These are phyloP conservation scores for Actinomortierella ambigua DNA, from an alignment of 371 early-diverging fungal genomes.

Conservation along the genomic window DNA sequence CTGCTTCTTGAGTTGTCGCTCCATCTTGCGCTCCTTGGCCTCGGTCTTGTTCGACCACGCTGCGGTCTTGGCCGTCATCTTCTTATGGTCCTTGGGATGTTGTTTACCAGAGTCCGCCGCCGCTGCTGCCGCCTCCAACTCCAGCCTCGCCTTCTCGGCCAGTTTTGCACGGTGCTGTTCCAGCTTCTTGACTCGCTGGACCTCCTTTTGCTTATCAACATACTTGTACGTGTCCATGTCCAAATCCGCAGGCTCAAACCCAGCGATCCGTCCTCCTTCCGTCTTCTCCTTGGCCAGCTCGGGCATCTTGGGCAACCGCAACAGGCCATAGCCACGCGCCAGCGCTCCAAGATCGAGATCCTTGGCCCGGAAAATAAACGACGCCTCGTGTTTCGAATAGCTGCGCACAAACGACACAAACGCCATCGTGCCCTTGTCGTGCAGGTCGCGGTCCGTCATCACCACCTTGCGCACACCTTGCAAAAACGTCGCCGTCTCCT, in stretches of 20 bases:
- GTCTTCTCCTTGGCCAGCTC: conserved; percentile 75
- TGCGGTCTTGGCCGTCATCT: conserved; percentile 35
- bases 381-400: conserved; percentile 93
- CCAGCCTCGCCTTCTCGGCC: conserved; percentile 35
- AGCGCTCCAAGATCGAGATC: conserved; percentile 77
- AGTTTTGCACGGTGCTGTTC: conserved; percentile 51
- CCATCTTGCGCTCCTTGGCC: conserved; percentile 64
- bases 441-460: conserved; percentile 73
- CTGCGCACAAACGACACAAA: conserved; percentile 90
- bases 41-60: conserved; percentile 81
- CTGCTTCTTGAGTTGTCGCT: conserved; percentile 73
- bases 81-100: conserved; percentile 27
- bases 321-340: conserved; percentile 79
- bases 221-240: conserved; percentile 66
- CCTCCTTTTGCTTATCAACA: conserved; percentile 77
- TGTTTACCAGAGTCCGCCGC: conserved; percentile 11
- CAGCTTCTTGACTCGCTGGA: conserved; percentile 68
- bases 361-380: conserved; percentile 88
- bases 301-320: conserved; percentile 91
- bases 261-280: conserved; percentile 28
- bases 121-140: conserved; percentile 18
- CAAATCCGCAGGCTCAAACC: conserved; percentile 52
- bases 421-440: conserved; percentile 79
- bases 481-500: conserved; percentile 54
- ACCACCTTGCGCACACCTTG: conserved; percentile 56